A percentile compares a stretch with the other conserved stretches of the same genome.
Conservation (phyloP, 352 stramenopile genomes). For the Halophytophthora polymorphica region DNA sequence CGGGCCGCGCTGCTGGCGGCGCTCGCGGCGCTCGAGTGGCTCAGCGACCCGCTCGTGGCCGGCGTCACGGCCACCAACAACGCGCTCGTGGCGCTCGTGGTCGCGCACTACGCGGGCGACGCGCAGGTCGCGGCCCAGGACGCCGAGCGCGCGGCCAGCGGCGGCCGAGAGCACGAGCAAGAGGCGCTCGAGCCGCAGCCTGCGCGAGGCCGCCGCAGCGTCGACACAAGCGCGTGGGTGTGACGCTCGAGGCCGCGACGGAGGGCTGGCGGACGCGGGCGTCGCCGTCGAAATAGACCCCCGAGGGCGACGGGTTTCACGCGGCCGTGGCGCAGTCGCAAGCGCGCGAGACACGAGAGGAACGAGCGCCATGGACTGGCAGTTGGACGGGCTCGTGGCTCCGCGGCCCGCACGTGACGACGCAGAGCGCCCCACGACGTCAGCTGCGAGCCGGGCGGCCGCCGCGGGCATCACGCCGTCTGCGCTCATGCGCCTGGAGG, state of each 20-base stretch:
- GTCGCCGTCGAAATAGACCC: no score
- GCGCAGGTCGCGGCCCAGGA: constrained; percentile 16
- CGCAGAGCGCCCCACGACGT: constrained; percentile 10
- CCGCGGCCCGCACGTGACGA: constrained; percentile 1
- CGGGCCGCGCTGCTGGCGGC: constrained; percentile 34
- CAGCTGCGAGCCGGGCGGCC: constrained; percentile 8
- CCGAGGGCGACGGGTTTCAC: no score
- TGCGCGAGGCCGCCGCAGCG: no score
- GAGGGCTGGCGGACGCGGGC: no score
- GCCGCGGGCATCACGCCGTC: constrained; percentile 16
- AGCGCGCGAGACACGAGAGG: no score
- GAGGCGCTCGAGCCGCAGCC: no score
- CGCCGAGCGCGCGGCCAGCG: constrained; percentile 1
- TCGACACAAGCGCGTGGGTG: no score
- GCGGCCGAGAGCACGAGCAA: background rate
- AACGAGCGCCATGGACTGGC: constrained; percentile 26
- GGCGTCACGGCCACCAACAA: constrained; percentile 53
- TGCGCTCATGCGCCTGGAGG: constrained; percentile 6
- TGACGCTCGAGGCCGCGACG: no score
- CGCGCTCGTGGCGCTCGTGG: constrained; percentile 43
- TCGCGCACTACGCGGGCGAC: constrained; percentile 50
- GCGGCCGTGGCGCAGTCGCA: no score
- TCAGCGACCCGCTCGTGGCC: constrained; percentile 53
- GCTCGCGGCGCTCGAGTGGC: constrained; percentile 47
- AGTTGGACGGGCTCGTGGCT: constrained; percentile 33